phyloP scores from a whole-genome alignment of 441 rosid species.

The Populus tomentosa region DNA sequence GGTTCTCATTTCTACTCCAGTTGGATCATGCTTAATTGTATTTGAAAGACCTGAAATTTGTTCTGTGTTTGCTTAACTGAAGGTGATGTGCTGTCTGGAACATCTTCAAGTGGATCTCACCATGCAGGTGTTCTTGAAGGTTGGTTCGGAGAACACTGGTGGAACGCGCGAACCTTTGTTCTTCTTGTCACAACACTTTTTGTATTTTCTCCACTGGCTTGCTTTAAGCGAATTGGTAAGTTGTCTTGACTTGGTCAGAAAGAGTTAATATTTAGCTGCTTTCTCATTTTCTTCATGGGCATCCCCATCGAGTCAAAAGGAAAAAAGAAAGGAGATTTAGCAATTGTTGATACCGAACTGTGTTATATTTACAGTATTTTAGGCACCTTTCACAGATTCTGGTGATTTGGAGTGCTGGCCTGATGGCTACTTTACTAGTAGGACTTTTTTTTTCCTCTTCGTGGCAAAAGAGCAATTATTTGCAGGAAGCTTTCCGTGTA shows the following conservation, averaged over 20 bases:
- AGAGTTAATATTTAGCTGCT: background rate
- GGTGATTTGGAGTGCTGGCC: background rate
- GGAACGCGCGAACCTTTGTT: slow-evolving; percentile 74
- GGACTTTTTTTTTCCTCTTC: background rate
- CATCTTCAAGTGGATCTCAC: slow-evolving; percentile 68
- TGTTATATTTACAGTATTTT: background rate
- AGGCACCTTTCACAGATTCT: background rate
- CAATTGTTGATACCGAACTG: background rate
- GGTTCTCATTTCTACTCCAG: background rate
- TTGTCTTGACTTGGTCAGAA: slow-evolving; percentile 8
- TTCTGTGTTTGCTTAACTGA: slow-evolving; percentile 16
- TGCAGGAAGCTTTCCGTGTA: background rate
- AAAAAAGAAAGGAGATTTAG: background rate
- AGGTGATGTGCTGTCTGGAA: slow-evolving; percentile 99
- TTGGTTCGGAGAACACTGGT: slow-evolving; percentile 98
- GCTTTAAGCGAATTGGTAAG: slow-evolving; percentile 89
- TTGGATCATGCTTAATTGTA: background rate
- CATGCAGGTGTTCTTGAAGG: slow-evolving; percentile 93
- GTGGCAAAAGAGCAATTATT: background rate
- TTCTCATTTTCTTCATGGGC: background rate
- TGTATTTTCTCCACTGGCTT: slow-evolving; percentile 80
- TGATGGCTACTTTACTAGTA: background rate
- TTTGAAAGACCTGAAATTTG: background rate
- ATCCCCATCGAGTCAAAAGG: background rate
- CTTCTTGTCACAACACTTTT: slow-evolving; percentile 70